Evolutionary conservation across 129 eudicot genomes (phyloP).

Genomic region (Lonicera japonica): DNA sequence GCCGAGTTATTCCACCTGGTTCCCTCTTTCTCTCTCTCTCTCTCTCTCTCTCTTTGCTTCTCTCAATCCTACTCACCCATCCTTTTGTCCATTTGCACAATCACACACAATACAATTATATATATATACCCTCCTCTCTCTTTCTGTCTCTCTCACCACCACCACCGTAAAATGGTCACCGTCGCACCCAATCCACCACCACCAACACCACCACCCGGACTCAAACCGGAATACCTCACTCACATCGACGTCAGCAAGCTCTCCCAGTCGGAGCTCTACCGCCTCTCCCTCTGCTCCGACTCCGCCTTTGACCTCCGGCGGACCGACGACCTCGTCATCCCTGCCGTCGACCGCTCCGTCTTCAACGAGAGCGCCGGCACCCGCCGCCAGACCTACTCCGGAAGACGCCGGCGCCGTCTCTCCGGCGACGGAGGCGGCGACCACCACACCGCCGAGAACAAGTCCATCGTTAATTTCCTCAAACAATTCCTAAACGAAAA

Average conservation of each 20-base stretch:
- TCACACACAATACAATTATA: no score
- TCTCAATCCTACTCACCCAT: not conserved
- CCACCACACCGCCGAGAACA: constrained; percentile 17
- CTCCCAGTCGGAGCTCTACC: constrained; percentile 45
- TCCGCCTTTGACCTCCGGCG: constrained; percentile 22
- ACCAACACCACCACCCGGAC: constrained; percentile 8
- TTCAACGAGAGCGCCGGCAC: constrained; percentile 47
- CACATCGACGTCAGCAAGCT: constrained; percentile 31
- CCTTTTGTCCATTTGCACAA: no score
- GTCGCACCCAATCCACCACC: constrained; percentile 4
- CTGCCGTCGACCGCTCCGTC: constrained; percentile 23
- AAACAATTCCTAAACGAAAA: constrained; percentile 15
- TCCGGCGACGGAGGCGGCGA: constrained; percentile 7
- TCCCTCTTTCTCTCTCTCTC: not conserved
- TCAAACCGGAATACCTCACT: constrained; percentile 16
- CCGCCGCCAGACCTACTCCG: constrained; percentile 38
- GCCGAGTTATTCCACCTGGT: not conserved
- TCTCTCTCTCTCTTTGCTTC: not conserved
- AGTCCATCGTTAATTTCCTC: constrained; percentile 29
- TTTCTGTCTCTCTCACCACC: not conserved
- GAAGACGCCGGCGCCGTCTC: constrained; percentile 21
- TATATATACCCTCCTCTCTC: not conserved
- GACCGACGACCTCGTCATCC: constrained; percentile 22
- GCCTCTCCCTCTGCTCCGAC: constrained; percentile 38
- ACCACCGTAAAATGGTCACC: constrained; percentile 17